Percentiles rank a stretch among this genome's conserved stretches.
Conservation (phyloP, 495 filamentous ascomycete genomes). For the Staphylotrichum tortipilum region DNA sequence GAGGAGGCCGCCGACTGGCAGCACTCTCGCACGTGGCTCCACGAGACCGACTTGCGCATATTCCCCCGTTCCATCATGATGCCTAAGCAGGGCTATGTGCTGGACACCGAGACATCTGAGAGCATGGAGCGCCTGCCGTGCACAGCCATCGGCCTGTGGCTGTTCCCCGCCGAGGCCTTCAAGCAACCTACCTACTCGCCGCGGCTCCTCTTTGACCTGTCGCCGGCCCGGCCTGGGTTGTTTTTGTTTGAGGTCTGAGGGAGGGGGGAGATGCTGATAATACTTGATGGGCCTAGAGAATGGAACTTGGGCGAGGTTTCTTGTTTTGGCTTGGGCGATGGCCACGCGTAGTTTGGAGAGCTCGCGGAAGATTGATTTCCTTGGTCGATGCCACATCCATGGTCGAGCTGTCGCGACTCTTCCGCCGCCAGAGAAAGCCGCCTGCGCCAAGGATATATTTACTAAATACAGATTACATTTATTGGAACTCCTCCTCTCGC, state of each 20-base stretch:
- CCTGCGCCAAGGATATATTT: no score
- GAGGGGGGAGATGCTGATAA: no score
- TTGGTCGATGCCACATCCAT: no score
- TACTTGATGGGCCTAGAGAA: no score
- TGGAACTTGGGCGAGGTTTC: no score
- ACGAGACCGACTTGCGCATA: background rate
- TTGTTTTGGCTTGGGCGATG: no score
- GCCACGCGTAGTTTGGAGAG: no score
- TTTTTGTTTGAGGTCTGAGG: background rate
- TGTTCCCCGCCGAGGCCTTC: background rate
- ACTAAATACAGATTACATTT: no score
- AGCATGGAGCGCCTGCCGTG: background rate
- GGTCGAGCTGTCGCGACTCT: no score
- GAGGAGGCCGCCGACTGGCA: background rate
- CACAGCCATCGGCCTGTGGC: background rate
- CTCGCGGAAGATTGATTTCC: no score
- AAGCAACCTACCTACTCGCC: background rate
- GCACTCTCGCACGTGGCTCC: background rate
- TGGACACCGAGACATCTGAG: background rate
- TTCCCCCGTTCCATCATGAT: background rate
- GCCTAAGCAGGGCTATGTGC: background rate
- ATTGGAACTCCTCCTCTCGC: no score
- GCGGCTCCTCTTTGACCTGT: background rate
- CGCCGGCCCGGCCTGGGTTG: background rate
- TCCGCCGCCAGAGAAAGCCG: no score